Conservation (phyloP, 768 basidiomycete genomes). For the Hypsizygus marmoreus region DNA sequence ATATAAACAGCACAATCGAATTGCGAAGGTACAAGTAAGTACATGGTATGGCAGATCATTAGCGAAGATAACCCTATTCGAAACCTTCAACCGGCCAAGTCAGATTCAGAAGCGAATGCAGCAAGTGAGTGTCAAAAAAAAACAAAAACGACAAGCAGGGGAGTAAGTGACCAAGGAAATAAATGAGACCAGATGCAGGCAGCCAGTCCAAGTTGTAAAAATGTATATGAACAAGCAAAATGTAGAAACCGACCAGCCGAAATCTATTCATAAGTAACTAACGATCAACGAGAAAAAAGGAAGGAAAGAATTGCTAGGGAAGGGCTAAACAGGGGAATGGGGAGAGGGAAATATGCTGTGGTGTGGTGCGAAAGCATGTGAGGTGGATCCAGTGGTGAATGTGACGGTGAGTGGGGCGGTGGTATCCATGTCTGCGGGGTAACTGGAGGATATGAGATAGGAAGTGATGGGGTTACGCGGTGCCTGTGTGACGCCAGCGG, state of each 20-base stretch:
- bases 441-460: constrained; percentile 1
- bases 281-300: no score
- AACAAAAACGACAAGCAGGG: constrained; percentile 6
- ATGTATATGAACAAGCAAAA: constrained; percentile 1
- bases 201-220: constrained; percentile 1
- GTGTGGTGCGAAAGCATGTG: neutral
- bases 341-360: neutral
- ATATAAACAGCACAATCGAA: no score
- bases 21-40: neutral
- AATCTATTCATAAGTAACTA: no score
- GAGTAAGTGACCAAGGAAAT: constrained; percentile 7
- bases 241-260: constrained; percentile 14
- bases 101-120: constrained; percentile 7
- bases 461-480: neutral
- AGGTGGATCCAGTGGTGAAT: no score
- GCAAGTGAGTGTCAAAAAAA: constrained; percentile 9
- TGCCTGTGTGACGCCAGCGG: no score
- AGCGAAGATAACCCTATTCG: constrained; percentile 13
- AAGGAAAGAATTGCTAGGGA: neutral
- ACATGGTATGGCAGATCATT: constrained; percentile 14
- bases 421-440: neutral
- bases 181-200: constrained; percentile 6
- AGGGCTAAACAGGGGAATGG: neutral
- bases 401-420: no score
- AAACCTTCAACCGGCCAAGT: constrained; percentile 14